Evolutionary conservation across 108 stramenopile species (phyloP).

Genomic region (Aurantiochytrium sp.): DNA sequence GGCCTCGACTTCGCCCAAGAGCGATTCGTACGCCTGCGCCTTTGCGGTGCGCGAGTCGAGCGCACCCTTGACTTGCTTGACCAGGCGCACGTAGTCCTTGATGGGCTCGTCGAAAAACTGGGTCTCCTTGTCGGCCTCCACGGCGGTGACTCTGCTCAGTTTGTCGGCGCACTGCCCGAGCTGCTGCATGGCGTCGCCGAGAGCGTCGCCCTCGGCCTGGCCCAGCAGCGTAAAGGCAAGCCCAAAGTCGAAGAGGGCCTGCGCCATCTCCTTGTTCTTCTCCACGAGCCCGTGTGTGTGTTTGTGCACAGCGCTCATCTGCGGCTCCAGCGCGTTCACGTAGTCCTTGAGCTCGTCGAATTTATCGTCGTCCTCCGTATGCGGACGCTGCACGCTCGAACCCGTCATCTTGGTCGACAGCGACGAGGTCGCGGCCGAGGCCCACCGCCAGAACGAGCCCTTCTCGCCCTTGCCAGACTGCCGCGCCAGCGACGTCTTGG

Average conservation of each 20-base stretch:
- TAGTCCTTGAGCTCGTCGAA: constrained; percentile 86
- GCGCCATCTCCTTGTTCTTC: constrained; percentile 84
- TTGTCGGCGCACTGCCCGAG: constrained; percentile 80
- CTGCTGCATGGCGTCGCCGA: constrained; percentile 75
- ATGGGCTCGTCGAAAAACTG: constrained; percentile 82
- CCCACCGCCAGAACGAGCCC: constrained; percentile 41
- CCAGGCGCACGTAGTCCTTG: constrained; percentile 84
- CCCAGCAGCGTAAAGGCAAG: constrained; percentile 89
- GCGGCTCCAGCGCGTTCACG: constrained; percentile 74
- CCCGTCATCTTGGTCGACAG: neutral
- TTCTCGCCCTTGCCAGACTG: constrained; percentile 14
- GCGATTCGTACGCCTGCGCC: constrained; percentile 70
- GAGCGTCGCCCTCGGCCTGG: constrained; percentile 76
- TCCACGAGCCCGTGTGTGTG: constrained; percentile 82
- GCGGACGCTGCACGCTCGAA: neutral
- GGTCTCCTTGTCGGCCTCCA: constrained; percentile 80
- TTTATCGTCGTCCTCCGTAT: constrained; percentile 73
- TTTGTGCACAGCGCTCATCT: constrained; percentile 83
- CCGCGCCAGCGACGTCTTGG: constrained; percentile 52
- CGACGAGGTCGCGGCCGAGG: neutral
- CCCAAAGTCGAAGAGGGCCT: constrained; percentile 89
- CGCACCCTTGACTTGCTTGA: constrained; percentile 86
- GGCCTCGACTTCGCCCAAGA: constrained; percentile 67
- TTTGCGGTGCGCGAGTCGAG: constrained; percentile 80
- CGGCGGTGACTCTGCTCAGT: constrained; percentile 65